Evolutionary conservation across 495 filamentous ascomycete species (phyloP).

Genomic region (Aeminium ludgeri): DNA sequence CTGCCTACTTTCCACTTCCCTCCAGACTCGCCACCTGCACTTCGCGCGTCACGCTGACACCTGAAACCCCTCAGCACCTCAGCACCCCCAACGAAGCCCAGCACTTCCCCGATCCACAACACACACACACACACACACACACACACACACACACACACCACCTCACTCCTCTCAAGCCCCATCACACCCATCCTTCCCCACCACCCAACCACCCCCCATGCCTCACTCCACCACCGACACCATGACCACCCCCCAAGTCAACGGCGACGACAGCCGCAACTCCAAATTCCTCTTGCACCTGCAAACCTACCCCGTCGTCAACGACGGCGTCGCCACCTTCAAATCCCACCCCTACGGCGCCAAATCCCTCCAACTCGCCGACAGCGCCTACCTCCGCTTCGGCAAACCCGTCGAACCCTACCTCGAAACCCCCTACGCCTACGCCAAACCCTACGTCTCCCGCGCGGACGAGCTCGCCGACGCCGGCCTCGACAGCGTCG

Average conservation of each 20-base stretch:
- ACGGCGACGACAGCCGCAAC: conserved; percentile 49
- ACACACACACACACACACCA: too few species aligned
- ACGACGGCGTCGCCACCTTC: conserved; percentile 59
- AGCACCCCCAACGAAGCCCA: too few species aligned
- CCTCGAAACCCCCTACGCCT: conserved; percentile 56
- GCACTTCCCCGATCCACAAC: too few species aligned
- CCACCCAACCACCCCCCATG: conserved; percentile 19
- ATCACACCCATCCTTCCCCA: too few species aligned
- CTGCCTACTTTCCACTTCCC: too few species aligned
- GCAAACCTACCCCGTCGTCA: conserved; percentile 66
- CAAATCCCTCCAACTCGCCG: conserved; percentile 56
- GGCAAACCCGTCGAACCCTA: conserved; percentile 63
- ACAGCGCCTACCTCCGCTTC: conserved; percentile 47
- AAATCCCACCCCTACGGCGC: conserved; percentile 65
- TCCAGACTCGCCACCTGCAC: too few species aligned
- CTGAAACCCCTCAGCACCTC: too few species aligned
- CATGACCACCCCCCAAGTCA: conserved; percentile 31
- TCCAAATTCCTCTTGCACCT: conserved; percentile 37
- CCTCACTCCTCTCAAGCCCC: too few species aligned
- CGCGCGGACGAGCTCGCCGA: conserved; percentile 70
- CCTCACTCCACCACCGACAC: conserved; percentile 26
- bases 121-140: too few species aligned
- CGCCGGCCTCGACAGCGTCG: conserved; percentile 53
- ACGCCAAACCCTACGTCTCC: conserved; percentile 64
- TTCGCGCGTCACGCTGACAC: too few species aligned